phyloP scores from a whole-genome alignment of 805 yeast genomes.

The Starmerella apis region DNA sequence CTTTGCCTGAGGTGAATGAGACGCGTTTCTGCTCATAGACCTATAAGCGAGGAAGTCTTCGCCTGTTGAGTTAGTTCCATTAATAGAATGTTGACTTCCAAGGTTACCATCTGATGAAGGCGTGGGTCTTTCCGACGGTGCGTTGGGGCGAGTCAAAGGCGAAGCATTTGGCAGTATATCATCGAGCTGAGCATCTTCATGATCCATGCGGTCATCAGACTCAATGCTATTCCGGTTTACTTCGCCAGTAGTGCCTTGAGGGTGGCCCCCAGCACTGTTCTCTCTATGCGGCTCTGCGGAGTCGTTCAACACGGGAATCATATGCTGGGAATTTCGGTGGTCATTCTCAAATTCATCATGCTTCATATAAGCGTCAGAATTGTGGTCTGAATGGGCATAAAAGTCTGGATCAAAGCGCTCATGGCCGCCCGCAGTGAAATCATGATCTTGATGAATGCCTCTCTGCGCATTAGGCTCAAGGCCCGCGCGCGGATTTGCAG shows the following conservation, averaged over 20 bases:
- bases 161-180: neutral
- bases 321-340: no score
- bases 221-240: neutral
- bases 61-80: no score
- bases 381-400: neutral
- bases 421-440: neutral
- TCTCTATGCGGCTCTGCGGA: neutral
- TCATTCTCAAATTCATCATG: neutral
- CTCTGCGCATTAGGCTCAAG: no score
- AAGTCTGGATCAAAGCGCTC: neutral
- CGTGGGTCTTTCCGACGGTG: neutral
- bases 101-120: no score
- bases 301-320: neutral
- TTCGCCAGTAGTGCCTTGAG: neutral
- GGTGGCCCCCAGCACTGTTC: neutral
- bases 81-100: no score
- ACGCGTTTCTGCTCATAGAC: no score
- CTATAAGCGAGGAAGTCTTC: no score
- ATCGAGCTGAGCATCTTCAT: neutral
- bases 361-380: neutral
- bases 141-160: no score
- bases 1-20: no score
- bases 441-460: neutral
- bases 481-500: neutral
- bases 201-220: neutral